phyloP scores from a whole-genome alignment of 108 stramenopile species.

The Cyclotella atomus region DNA sequence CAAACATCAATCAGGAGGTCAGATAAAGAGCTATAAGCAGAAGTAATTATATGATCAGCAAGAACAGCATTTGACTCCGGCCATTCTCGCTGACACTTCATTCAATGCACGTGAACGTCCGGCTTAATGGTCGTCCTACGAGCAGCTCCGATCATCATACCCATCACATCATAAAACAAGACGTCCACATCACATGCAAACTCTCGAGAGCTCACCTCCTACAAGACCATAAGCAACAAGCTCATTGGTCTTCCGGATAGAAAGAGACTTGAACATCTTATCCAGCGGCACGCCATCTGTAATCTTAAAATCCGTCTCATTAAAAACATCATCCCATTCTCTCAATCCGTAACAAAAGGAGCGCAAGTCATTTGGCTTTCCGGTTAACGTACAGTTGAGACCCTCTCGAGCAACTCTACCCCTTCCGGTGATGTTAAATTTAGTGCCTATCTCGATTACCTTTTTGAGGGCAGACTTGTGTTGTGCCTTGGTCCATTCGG shows the following conservation, averaged over 20 bases:
- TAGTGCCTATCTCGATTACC: slow-evolving; percentile 49
- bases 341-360: slow-evolving; percentile 60
- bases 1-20: not conserved
- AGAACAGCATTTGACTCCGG: slow-evolving; percentile 70
- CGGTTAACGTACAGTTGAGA: slow-evolving; percentile 81
- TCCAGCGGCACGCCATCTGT: slow-evolving; percentile 63
- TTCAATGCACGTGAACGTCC: slow-evolving; percentile 34
- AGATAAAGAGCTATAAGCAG: slow-evolving; percentile 28
- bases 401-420: slow-evolving; percentile 81
- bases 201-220: slow-evolving; percentile 44
- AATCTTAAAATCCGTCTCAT: slow-evolving; percentile 78
- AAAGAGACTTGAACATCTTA: slow-evolving; percentile 63
- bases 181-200: no score
- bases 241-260: slow-evolving; percentile 66
- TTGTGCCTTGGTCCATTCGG: slow-evolving; percentile 59
- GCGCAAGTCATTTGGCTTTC: slow-evolving; percentile 50
- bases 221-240: slow-evolving; percentile 81
- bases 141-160: slow-evolving; percentile 54
- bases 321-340: slow-evolving; percentile 57
- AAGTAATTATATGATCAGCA: slow-evolving; percentile 45
- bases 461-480: slow-evolving; percentile 62
- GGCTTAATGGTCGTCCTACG: slow-evolving; percentile 53
- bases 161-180: slow-evolving; percentile 8
- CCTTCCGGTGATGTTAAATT: slow-evolving; percentile 64
- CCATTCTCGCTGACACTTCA: slow-evolving; percentile 39